Evolutionary conservation across 768 basidiomycete species (phyloP).

Genomic region (Panaeolus papilionaceus): DNA sequence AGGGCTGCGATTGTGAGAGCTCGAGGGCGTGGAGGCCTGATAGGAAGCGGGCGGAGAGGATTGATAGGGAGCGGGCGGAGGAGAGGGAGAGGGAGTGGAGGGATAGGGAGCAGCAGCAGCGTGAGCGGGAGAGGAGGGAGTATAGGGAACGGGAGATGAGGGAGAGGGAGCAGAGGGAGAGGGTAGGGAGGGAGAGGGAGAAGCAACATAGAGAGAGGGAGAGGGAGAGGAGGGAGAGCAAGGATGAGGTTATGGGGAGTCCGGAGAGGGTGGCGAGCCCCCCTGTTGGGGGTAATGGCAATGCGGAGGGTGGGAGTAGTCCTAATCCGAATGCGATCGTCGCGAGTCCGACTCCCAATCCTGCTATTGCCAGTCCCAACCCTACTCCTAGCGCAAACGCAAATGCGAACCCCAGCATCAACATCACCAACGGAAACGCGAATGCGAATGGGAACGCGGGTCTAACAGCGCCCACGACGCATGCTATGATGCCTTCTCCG

Average conservation of each 20-base stretch:
- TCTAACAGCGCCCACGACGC: background rate
- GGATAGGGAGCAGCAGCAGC: background rate
- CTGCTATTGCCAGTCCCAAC: background rate
- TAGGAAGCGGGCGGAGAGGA: background rate
- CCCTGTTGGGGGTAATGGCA: too few relatives aligned
- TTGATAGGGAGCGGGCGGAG: too few relatives aligned
- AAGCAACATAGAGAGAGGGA: background rate
- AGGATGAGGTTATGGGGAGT: background rate
- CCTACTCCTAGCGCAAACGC: too few relatives aligned
- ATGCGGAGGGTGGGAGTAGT: too few relatives aligned
- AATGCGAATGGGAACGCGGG: too few relatives aligned
- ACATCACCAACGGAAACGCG: too few relatives aligned
- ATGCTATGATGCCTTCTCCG: slow-evolving; percentile 7
- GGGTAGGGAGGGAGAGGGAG: background rate
- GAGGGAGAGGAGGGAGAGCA: background rate
- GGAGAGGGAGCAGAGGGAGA: background rate
- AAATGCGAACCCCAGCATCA: too few relatives aligned
- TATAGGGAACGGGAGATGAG: background rate
- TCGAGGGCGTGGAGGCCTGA: background rate
- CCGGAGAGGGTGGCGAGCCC: too few relatives aligned
- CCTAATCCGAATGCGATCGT: too few relatives aligned
- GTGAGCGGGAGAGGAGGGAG: background rate
- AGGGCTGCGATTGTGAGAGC: background rate
- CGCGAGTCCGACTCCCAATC: too few relatives aligned
- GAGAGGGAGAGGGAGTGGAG: background rate